Conservation (phyloP, 1,284 basidiomycete genomes). For the Ganoderma sinense region DNA sequence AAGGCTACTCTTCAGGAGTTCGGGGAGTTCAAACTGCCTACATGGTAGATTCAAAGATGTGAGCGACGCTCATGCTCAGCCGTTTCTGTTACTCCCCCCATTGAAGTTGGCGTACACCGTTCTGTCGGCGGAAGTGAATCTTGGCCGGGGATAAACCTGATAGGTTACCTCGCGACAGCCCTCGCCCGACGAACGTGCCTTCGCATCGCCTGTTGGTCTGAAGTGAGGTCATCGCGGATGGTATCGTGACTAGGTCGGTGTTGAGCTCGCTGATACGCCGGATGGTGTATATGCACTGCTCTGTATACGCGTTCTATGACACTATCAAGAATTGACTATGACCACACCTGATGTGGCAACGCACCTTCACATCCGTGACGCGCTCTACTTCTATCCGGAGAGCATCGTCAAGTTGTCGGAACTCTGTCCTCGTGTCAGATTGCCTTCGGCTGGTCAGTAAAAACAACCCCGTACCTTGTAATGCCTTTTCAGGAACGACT, state of each 20-base stretch:
- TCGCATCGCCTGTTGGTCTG: no score
- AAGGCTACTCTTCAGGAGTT: neutral
- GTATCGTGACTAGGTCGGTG: slow-evolving; percentile 76
- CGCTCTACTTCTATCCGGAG: slow-evolving; percentile 66
- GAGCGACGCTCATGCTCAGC: neutral
- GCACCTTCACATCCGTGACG: slow-evolving; percentile 68
- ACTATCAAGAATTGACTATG: neutral
- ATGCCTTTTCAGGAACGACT: slow-evolving; percentile 55
- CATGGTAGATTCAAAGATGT: neutral
- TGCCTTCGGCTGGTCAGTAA: neutral
- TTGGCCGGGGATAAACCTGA: neutral
- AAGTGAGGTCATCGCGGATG: slow-evolving; percentile 65
- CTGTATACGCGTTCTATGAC: slow-evolving; percentile 77
- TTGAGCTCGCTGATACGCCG: slow-evolving; percentile 80
- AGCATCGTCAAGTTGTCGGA: slow-evolving; percentile 66
- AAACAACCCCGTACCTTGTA: slow-evolving; percentile 58
- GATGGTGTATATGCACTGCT: slow-evolving; percentile 70
- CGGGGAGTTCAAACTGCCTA: no score
- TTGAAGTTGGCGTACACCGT: neutral
- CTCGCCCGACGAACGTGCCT: slow-evolving; percentile 16
- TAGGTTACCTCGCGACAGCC: neutral
- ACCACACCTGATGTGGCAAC: neutral
- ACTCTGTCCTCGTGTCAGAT: slow-evolving; percentile 49
- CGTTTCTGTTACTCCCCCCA: neutral
- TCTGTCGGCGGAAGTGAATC: neutral